Evolutionary conservation across 1,139 yeast genomes (phyloP).

Genomic region (Schizosaccharomyces versatilis): DNA sequence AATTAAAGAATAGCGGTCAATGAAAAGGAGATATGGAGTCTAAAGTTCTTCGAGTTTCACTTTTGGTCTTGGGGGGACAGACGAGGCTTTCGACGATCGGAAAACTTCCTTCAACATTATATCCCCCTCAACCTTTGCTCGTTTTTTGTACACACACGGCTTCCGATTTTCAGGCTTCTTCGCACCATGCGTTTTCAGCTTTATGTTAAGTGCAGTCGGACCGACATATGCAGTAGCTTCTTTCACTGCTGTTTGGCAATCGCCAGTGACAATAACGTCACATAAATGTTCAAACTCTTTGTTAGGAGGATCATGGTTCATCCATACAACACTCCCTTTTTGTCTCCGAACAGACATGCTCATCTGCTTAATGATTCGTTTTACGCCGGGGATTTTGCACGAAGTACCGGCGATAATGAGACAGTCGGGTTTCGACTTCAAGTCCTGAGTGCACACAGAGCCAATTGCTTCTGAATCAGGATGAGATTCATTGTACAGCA

Average conservation of each 20-base stretch:
- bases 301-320: conserved; percentile 33
- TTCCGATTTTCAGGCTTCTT: no score
- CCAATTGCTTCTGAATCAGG: conserved; percentile 50
- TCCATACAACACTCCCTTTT: conserved; percentile 38
- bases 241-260: conserved; percentile 7
- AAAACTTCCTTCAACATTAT: no score
- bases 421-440: conserved; percentile 34
- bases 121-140: no score
- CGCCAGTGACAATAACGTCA: conserved; percentile 9
- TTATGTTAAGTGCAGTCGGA: no score
- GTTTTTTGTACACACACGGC: no score
- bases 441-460: conserved; percentile 33
- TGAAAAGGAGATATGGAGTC: no score
- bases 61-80: no score
- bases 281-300: conserved; percentile 7
- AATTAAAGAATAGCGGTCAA: no score
- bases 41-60: no score
- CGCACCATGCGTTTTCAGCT: no score
- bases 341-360: conserved; percentile 36
- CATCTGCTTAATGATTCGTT: conserved; percentile 37
- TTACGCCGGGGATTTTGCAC: conserved; percentile 50
- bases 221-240: no score
- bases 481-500: conserved; percentile 59
- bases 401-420: conserved; percentile 58
- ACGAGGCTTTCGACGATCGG: no score